Conservation (phyloP, 2,329 filamentous ascomycete genomes). For the Trichoderma simmonsii region DNA sequence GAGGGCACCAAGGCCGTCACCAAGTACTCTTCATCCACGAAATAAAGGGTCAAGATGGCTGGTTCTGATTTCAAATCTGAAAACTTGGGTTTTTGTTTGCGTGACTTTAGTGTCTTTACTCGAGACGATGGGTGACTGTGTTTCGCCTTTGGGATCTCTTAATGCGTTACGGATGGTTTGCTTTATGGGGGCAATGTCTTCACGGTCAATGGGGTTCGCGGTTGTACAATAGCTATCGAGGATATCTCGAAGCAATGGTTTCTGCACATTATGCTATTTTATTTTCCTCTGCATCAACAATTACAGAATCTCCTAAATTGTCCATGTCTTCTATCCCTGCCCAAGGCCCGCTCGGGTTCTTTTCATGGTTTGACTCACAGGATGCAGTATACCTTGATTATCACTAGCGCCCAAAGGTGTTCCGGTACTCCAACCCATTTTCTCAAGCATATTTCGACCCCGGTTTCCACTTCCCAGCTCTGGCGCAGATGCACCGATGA, state of each 20-base stretch:
- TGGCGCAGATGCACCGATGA: slow-evolving; percentile 80
- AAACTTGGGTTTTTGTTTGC: slow-evolving; percentile 40
- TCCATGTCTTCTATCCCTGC: slow-evolving; percentile 30
- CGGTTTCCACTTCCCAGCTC: slow-evolving; percentile 81
- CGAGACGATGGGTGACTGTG: slow-evolving; percentile 43
- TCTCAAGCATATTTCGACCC: slow-evolving; percentile 84
- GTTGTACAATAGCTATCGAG: slow-evolving; percentile 69
- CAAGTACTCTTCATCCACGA: slow-evolving; percentile 99
- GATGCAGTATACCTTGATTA: slow-evolving; percentile 85
- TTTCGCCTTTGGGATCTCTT: slow-evolving; percentile 52
- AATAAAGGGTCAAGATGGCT: slow-evolving; percentile 63
- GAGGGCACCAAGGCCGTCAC: slow-evolving; percentile 99
- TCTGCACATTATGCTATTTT: slow-evolving; percentile 52
- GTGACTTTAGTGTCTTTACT: slow-evolving; percentile 59
- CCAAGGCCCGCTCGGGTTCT: slow-evolving; percentile 77
- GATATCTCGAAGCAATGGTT: slow-evolving; percentile 62
- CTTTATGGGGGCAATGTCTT: slow-evolving; percentile 67
- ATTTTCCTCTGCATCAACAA: slow-evolving; percentile 10
- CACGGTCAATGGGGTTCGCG: slow-evolving; percentile 67
- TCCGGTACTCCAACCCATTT: slow-evolving; percentile 93
- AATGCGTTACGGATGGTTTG: slow-evolving; percentile 74
- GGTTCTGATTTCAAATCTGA: slow-evolving; percentile 51
- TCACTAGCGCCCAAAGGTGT: slow-evolving; percentile 77
- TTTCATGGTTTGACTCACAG: slow-evolving; percentile 84
- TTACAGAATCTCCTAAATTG: slow-evolving; percentile 10